phyloP scores from a whole-genome alignment of 768 basidiomycete species.

The Cyclocybe cylindracea region DNA sequence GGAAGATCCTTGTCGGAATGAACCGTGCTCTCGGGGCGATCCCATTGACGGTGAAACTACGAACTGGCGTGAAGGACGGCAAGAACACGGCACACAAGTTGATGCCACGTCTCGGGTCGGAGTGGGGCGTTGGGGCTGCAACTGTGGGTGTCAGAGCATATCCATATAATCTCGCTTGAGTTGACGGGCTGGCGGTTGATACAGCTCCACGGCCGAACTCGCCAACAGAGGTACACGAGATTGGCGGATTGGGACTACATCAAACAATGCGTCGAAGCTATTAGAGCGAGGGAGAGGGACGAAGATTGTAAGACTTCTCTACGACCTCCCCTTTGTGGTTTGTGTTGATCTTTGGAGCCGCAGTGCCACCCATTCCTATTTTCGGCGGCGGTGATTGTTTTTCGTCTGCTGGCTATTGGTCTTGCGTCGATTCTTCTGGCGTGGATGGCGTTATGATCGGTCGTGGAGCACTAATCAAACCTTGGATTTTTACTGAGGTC shows the following conservation, averaged over 20 bases:
- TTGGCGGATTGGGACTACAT: constrained; percentile 96
- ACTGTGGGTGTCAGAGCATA: constrained; percentile 31
- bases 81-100: constrained; percentile 88
- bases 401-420: constrained; percentile 83
- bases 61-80: constrained; percentile 90
- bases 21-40: constrained; percentile 86
- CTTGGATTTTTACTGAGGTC: constrained; percentile 95
- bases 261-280: constrained; percentile 79
- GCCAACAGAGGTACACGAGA: constrained; percentile 92
- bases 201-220: constrained; percentile 93
- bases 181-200: neutral
- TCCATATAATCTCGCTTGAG: no score
- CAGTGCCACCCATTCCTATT: constrained; percentile 86
- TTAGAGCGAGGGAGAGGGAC: constrained; percentile 70
- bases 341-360: neutral
- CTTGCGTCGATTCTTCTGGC: constrained; percentile 71
- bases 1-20: constrained; percentile 90
- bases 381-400: constrained; percentile 97
- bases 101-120: constrained; percentile 73
- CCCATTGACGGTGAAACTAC: constrained; percentile 88
- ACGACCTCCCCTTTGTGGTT: neutral
- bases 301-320: constrained; percentile 60
- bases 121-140: constrained; percentile 48
- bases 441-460: constrained; percentile 97
- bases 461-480: constrained; percentile 93